Evolutionary conservation across 768 basidiomycete species (phyloP).

Genomic region (Trichaptum fuscoviolaceum): DNA sequence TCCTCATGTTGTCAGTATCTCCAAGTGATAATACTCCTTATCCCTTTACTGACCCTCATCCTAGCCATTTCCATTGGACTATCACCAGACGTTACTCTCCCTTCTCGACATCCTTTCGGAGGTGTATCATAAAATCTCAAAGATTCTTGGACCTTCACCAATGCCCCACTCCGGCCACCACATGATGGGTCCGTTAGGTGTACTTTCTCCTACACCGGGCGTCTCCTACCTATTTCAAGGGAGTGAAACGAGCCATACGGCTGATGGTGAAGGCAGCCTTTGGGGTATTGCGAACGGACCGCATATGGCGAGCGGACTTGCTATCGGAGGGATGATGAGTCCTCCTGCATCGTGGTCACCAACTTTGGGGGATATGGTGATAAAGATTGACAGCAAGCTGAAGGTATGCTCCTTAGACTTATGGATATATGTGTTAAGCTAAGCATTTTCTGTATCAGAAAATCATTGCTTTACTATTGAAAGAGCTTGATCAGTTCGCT

Average conservation of each 20-base stretch:
- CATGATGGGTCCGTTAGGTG: slow-evolving; percentile 71
- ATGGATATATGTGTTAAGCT: slow-evolving; percentile 2
- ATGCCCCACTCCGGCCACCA: slow-evolving; percentile 65
- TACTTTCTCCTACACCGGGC: slow-evolving; percentile 74
- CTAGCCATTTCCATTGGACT: slow-evolving; percentile 86
- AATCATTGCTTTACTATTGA: slow-evolving; percentile 71
- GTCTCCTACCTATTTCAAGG: slow-evolving; percentile 71
- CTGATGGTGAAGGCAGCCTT: slow-evolving; percentile 47
- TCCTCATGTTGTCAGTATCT: slow-evolving; percentile 62
- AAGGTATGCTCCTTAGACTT: slow-evolving; percentile 47
- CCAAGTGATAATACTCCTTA: neutral
- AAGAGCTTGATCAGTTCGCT: slow-evolving; percentile 81
- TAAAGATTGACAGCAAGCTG: slow-evolving; percentile 79
- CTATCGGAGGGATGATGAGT: slow-evolving; percentile 28
- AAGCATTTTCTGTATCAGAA: slow-evolving; percentile 47
- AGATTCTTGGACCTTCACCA: slow-evolving; percentile 77
- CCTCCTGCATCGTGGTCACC: slow-evolving; percentile 61
- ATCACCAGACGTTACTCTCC: slow-evolving; percentile 83
- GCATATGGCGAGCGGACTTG: slow-evolving; percentile 19
- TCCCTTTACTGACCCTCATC: slow-evolving; percentile 10
- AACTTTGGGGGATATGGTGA: slow-evolving; percentile 61
- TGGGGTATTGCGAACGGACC: slow-evolving; percentile 66
- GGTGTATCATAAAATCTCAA: slow-evolving; percentile 82
- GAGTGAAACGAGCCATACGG: slow-evolving; percentile 33
- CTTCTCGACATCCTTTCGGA: slow-evolving; percentile 87